Evolutionary conservation across 2,329 filamentous ascomycete species (phyloP).

Genomic region (Diaporthe vaccinii): DNA sequence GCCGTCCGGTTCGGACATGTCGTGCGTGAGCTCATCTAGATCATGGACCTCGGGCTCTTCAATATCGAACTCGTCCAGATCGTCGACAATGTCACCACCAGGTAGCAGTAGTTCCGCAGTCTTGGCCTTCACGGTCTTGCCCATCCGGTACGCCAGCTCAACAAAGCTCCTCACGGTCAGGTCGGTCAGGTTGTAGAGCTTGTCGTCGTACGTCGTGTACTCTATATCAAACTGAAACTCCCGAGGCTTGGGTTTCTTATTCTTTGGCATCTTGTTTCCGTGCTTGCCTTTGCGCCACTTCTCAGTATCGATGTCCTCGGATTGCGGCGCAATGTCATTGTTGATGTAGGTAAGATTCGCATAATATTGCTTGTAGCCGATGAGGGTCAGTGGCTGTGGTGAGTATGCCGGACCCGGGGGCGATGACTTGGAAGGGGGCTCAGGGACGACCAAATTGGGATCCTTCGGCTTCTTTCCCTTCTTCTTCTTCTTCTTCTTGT

Average conservation of each 20-base stretch:
- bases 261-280: constrained; percentile 68
- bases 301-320: constrained; percentile 44
- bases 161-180: constrained; percentile 88
- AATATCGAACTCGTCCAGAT: constrained; percentile 23
- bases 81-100: constrained; percentile 34
- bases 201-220: constrained; percentile 86
- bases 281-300: constrained; percentile 77
- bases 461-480: constrained; percentile 61
- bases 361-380: constrained; percentile 90
- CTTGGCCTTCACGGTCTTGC: constrained; percentile 57
- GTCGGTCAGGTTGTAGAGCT: constrained; percentile 81
- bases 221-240: constrained; percentile 84
- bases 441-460: constrained; percentile 75
- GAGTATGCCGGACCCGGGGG: constrained; percentile 92
- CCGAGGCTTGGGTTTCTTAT: constrained; percentile 68
- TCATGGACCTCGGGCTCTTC: constrained; percentile 41
- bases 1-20: constrained; percentile 49
- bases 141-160: constrained; percentile 84
- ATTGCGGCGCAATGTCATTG: constrained; percentile 68
- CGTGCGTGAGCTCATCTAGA: constrained; percentile 36
- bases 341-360: constrained; percentile 95
- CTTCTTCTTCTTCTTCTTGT: constrained; percentile 58
- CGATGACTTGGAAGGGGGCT: constrained; percentile 77
- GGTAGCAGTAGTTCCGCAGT: constrained; percentile 27
- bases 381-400: constrained; percentile 82